Evolutionary conservation across 2,329 filamentous ascomycete species (phyloP), one percentile per base, ranked within the genome.

Genomic region (Scleromitrula shiraiana): DNA sequence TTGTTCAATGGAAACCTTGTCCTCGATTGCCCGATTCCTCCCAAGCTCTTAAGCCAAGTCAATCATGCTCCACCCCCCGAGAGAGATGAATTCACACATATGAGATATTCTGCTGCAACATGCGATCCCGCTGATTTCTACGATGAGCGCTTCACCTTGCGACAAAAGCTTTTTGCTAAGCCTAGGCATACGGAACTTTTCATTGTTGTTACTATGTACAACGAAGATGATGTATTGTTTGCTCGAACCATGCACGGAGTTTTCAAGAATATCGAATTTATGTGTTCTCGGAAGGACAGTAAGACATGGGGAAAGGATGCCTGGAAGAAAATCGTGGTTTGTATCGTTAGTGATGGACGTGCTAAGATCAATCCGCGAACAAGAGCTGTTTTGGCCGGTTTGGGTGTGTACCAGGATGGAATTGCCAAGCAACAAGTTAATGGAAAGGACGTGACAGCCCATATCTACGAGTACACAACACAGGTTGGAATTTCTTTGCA

Each of bases 401-500:
- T 98, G 81, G 93, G 93, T 52, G 89, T 96, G 46, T 98, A 98
- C 67, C 93, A 98, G 67, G 87, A 95, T 63, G 93, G 94, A 23
- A 97, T 98, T 62, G 93, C 93, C 50, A 98, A 98, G 76, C 98
- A 98, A 67, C 82, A 86, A 64, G 93, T 98, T 74, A 98, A 98
- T 69, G 84, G 93, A 62, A 87, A 88, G 58, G 88, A 94, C 52
- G 93, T 98, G 39, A 91, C 90, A 56, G 91, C 90, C 0, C 93
- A 98, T 69, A 88, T 98, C 10, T 98, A 98, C 71, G 93, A 98
- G 66, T 98, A 98, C 69, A 98, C 93, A 0, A 97, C 93, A 0
- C 94, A 98, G 62, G 93, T 98, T 98, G 55, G 96, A 96, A 67
- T 98, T 98, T 74, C 98, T 98, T 72, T 94, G 94, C 27, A 98